phyloP scores from a whole-genome alignment of 2,329 filamentous ascomycete genomes.

The Madurella fahalii region DNA sequence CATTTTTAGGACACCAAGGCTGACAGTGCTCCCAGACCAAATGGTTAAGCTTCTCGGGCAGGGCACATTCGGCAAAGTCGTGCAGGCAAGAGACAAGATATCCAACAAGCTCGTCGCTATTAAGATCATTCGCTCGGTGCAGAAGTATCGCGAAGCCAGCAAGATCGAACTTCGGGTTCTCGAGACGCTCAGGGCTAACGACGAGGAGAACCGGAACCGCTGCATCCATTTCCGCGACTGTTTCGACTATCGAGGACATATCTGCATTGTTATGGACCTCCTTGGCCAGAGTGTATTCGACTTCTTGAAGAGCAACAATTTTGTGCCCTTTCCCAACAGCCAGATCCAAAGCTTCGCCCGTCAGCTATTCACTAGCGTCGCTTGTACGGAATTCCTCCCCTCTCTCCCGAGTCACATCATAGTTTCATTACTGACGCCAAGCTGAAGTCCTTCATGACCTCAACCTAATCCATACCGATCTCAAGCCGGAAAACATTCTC shows the following conservation, averaged over 20 bases:
- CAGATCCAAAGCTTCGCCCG: constrained; percentile 97
- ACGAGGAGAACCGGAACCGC: constrained; percentile 85
- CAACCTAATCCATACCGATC: constrained; percentile 88
- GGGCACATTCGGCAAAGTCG: constrained; percentile 97
- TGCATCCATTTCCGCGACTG: constrained; percentile 96
- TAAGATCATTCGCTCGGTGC: constrained; percentile 97
- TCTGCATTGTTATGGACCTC: constrained; percentile 75
- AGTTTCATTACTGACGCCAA: constrained; percentile 24
- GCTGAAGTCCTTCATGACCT: constrained; percentile 82
- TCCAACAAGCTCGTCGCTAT: constrained; percentile 80
- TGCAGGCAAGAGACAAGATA: constrained; percentile 79
- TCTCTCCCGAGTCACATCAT: not conserved
- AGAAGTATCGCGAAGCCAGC: constrained; percentile 95
- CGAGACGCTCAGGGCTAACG: constrained; percentile 86
- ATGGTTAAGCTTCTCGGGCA: constrained; percentile 88
- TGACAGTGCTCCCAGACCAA: constrained; percentile 57
- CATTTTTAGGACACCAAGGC: not conserved
- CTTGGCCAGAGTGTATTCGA: constrained; percentile 97
- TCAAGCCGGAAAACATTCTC: constrained; percentile 68
- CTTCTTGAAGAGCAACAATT: constrained; percentile 91
- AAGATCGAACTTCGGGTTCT: constrained; percentile 91
- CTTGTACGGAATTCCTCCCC: constrained; percentile 61
- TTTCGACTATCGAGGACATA: constrained; percentile 96
- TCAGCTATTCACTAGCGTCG: constrained; percentile 95
- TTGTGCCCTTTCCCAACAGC: constrained; percentile 95